Percentiles rank a stretch among this genome's conserved stretches.
These are phyloP conservation scores for Xylaria sp. DNA, from an alignment of 2,329 filamentous ascomycete species.

Conservation along the genomic window DNA sequence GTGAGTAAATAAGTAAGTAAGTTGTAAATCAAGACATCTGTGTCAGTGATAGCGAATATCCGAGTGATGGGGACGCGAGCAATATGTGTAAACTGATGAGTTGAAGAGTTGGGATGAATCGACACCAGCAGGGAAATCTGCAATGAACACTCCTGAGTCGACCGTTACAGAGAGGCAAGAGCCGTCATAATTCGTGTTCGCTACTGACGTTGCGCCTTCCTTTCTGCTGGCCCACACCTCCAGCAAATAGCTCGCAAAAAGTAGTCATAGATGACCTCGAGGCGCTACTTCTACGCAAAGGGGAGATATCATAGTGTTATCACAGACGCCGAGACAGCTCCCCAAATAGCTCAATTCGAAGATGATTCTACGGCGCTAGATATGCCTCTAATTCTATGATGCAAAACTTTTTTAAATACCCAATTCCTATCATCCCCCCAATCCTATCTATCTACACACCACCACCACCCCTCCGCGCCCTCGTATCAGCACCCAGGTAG, in stretches of 20 bases:
- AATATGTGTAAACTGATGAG: neutral
- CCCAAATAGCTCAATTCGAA: no score
- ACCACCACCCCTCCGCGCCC: slow-evolving; percentile 29
- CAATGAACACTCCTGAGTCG: neutral
- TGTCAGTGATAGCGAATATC: neutral
- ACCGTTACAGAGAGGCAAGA: neutral
- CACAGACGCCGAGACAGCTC: no score
- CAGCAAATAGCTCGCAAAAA: neutral
- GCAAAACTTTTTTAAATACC: neutral
- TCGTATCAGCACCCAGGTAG: slow-evolving; percentile 49
- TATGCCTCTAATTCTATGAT: neutral
- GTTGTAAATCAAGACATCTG: neutral
- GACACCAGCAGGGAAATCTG: neutral
- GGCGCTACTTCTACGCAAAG: neutral
- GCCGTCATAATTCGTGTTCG: neutral
- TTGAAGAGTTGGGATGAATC: neutral
- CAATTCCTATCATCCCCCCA: neutral
- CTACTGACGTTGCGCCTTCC: neutral
- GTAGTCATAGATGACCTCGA: neutral
- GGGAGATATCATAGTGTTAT: neutral
- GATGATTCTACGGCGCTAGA: no score
- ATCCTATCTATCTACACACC: slow-evolving; percentile 12
- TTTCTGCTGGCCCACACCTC: no score
- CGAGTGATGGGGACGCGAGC: neutral
- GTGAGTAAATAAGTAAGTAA: slow-evolving; percentile 18